Evolutionary conservation across 371 early-diverging fungal species (phyloP), one percentile per base, ranked within the genome.

Genomic region (Haplosporangium sp.): DNA sequence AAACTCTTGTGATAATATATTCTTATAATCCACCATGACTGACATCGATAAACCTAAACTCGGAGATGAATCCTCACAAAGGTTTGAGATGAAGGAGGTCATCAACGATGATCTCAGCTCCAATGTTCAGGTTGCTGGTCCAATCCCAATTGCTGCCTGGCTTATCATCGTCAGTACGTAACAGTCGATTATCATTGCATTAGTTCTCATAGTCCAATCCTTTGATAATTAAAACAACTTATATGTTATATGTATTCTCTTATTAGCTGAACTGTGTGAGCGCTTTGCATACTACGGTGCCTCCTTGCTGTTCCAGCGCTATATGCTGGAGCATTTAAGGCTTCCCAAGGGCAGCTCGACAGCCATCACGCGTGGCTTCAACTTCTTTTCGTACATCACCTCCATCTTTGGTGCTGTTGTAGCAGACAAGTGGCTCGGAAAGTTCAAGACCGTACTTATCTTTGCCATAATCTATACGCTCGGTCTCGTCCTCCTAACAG

Each of bases 351-450:
- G 87, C 63, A 85, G 85, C 50, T 92, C 94, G 35, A 92, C 93
- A 1, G 90, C 90, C 55, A 84, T 93, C 27, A 84, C 87, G 39
- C 92, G 93, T 57, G 90, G 92, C 57, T 97, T 97, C 86, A 85
- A 87, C 65, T 94, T 94, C 83, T 88, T 93, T 84, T 91, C 92
- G 65, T 97, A 95, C 84, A 79, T 93, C 53, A 94, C 93, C 50
- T 87, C 96, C 45, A 87, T 95, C 56, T 64, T 95, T 27, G 95
- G 96, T 67, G 96, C 94, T 45, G 73, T 93, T 27, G 74, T 96
- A 57, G 92, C 95, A 56, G 97, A 96, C 86, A 88, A 89, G 72
- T 90, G 89, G 77, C 83, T 93, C 45, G 97, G 97, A 68, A 94
- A 94, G 84, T 95, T 89, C 85, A 88, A 88, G 73, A 92, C 96